A percentile compares a stretch with the other conserved stretches of the same genome.
phyloP scores from a whole-genome alignment of 306 rosid species.

The Fagus sylvatica region DNA sequence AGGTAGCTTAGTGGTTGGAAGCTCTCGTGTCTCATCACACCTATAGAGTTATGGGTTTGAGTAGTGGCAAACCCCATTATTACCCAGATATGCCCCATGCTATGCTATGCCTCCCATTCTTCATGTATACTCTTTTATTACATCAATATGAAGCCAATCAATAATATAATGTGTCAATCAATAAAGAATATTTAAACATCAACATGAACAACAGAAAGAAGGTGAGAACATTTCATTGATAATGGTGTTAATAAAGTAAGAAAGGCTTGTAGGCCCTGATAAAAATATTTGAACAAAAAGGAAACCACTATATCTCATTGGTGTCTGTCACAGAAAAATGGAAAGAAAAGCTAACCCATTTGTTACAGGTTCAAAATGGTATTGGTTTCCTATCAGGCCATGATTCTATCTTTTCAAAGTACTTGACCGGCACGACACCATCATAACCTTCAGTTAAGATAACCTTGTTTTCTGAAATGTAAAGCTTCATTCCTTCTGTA shows the following conservation, averaged over 20 bases:
- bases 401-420: slow-evolving; percentile 74
- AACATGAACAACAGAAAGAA: neutral
- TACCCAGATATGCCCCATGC: no score
- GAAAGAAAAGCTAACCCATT: neutral
- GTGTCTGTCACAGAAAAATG: neutral
- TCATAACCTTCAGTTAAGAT: slow-evolving; percentile 84
- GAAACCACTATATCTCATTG: neutral
- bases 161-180: neutral
- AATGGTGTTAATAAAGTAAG: neutral
- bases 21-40: no score
- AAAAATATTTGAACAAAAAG: neutral
- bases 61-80: no score
- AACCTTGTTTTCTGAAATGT: slow-evolving; percentile 88
- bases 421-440: slow-evolving; percentile 70
- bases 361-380: slow-evolving; percentile 34
- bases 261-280: neutral
- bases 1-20: no score
- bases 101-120: neutral
- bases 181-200: neutral
- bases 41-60: no score
- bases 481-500: slow-evolving; percentile 89
- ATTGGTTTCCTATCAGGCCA: slow-evolving; percentile 70
- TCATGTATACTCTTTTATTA: neutral
- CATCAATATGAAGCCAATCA: neutral
- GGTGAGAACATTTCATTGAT: neutral